These are phyloP conservation scores for Phylloboletellus chloephorus DNA, from an alignment of 1,284 basidiomycete genomes.

Conservation along the genomic window DNA sequence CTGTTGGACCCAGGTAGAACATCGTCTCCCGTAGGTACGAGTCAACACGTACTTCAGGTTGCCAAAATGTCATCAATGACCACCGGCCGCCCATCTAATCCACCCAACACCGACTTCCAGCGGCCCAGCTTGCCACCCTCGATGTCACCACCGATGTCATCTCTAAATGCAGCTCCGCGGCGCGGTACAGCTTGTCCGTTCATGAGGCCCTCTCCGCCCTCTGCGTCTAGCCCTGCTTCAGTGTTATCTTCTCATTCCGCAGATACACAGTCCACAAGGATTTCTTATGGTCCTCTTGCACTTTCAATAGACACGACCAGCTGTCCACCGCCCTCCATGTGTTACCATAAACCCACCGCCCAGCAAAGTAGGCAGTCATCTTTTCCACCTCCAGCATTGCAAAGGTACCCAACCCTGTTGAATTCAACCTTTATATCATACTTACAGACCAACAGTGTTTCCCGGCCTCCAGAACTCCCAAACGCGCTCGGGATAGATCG, in stretches of 20 bases:
- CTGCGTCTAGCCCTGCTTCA: conserved; percentile 1
- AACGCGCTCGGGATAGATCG: background rate
- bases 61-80: background rate
- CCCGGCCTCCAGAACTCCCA: background rate
- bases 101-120: background rate
- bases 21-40: background rate
- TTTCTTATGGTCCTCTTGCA: background rate
- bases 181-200: background rate
- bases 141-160: background rate
- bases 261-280: background rate
- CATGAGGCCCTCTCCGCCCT: background rate
- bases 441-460: background rate
- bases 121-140: background rate
- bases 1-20: background rate
- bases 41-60: background rate
- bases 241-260: background rate
- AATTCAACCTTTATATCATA: conserved; percentile 4
- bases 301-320: background rate
- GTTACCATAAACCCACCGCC: conserved; percentile 10
- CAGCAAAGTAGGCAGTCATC: background rate
- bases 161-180: background rate
- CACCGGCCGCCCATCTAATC: background rate
- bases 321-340: conserved; percentile 4
- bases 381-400: background rate
- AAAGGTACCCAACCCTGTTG: conserved; percentile 12